Evolutionary conservation across 2,329 filamentous ascomycete genomes (phyloP).

Genomic region (Pseudohalonectria lignicola): DNA sequence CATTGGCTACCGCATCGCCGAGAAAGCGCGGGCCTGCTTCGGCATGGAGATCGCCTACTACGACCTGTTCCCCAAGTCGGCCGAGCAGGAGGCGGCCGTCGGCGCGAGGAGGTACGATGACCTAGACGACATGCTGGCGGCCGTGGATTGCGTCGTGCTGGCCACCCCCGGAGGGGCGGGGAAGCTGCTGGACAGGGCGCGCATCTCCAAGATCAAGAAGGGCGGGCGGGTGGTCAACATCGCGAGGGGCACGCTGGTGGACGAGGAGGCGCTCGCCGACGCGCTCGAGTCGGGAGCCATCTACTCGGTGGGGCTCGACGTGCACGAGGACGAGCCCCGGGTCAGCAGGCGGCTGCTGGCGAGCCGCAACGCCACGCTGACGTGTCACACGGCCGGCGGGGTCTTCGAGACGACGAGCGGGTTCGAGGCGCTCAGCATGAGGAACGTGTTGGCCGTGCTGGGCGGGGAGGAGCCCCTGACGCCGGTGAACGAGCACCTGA

Average conservation of each 20-base stretch:
- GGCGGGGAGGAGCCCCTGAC: conserved; percentile 30
- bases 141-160: conserved; percentile 37
- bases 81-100: conserved; percentile 28
- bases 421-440: conserved; percentile 42
- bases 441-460: conserved; percentile 38
- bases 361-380: conserved; percentile 26
- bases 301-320: conserved; percentile 35
- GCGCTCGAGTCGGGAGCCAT: conserved; percentile 34
- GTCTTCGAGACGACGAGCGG: conserved; percentile 41
- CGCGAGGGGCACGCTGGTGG: conserved; percentile 39
- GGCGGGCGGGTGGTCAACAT: conserved; percentile 44
- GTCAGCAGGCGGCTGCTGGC: conserved; percentile 24
- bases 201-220: conserved; percentile 35
- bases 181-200: conserved; percentile 26
- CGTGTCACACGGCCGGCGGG: conserved; percentile 43
- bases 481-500: conserved; percentile 40
- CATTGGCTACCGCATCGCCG: conserved; percentile 39
- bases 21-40: conserved; percentile 39
- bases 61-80: conserved; percentile 29
- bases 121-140: conserved; percentile 32
- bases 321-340: conserved; percentile 38
- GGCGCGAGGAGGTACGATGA: conserved; percentile 19
- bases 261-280: conserved; percentile 34
- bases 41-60: conserved; percentile 47
- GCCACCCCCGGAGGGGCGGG: conserved; percentile 35